Conservation (phyloP, 306 rosid species). For the Castanea mollissima region DNA sequence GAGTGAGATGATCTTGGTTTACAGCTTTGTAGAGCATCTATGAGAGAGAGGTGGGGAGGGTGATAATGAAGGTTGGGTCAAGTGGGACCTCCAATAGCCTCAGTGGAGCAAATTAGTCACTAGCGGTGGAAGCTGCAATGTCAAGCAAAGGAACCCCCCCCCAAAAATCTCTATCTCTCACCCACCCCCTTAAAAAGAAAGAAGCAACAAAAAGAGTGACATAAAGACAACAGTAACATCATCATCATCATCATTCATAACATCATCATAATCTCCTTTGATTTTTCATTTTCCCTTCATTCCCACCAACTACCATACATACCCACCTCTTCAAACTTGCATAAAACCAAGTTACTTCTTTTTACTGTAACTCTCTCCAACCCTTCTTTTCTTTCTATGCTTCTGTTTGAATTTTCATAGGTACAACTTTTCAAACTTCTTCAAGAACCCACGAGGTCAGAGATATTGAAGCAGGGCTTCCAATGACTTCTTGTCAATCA, state of each 20-base stretch:
- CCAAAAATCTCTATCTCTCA: conserved; percentile 35
- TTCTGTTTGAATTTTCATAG: conserved; percentile 28
- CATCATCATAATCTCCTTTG: conserved; percentile 29
- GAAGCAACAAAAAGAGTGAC: conserved; percentile 20
- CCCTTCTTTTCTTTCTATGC: conserved; percentile 4
- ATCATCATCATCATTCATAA: conserved; percentile 5
- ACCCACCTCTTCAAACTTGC: conserved; percentile 23
- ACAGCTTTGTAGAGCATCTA: conserved; percentile 15
- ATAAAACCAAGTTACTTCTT: conserved; percentile 20
- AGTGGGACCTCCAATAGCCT: conserved; percentile 46
- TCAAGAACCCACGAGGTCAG: conserved; percentile 4
- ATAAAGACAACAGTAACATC: conserved; percentile 31
- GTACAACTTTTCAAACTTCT: conserved; percentile 14
- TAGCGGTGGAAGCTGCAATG: conserved; percentile 60
- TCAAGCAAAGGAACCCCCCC: conserved; percentile 46
- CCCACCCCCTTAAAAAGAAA: conserved; percentile 36
- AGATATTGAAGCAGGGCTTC: conserved; percentile 16
- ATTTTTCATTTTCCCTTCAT: conserved; percentile 30
- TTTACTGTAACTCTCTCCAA: conserved; percentile 27
- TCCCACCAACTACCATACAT: conserved; percentile 49
- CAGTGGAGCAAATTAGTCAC: conserved; percentile 44
- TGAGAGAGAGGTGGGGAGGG: conserved; percentile 6
- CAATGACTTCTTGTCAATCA: background rate
- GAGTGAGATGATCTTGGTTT: background rate
- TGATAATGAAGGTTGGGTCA: conserved; percentile 38